Evolutionary conservation across 176 grass and related monocot genomes (phyloP).

Genomic region (Otatea glauca): DNA sequence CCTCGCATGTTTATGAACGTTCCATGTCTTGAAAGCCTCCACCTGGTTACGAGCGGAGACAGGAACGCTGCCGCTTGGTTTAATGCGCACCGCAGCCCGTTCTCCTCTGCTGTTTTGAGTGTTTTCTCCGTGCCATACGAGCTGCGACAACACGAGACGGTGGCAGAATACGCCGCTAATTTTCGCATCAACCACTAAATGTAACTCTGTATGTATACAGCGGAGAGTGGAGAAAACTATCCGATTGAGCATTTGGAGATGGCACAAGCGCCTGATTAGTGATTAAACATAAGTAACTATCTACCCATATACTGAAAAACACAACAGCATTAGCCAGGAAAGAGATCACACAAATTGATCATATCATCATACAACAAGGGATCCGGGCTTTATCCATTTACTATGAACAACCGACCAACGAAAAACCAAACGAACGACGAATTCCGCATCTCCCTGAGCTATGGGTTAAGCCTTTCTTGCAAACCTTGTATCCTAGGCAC

Average conservation of each 20-base stretch:
- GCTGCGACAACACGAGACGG: no score
- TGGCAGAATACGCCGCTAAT: no score
- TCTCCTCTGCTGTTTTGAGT: no score
- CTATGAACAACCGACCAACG: conserved; percentile 9
- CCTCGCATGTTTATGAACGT: no score
- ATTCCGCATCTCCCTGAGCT: conserved; percentile 1
- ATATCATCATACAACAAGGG: conserved; percentile 5
- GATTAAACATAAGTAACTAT: not conserved
- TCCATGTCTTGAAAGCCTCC: no score
- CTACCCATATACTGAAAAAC: not conserved
- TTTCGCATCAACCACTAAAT: not conserved
- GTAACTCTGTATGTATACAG: conserved; percentile 15
- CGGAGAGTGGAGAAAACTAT: no score
- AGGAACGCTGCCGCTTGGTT: no score
- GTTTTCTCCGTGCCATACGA: no score
- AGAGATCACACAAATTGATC: not conserved
- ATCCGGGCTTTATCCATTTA: not conserved
- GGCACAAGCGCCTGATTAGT: not conserved
- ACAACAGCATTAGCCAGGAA: not conserved
- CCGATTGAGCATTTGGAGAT: no score
- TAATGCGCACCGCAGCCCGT: no score
- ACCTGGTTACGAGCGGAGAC: no score
- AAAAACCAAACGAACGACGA: not conserved
- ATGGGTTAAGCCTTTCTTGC: not conserved
- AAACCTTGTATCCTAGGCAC: not conserved